Evolutionary conservation across 441 rosid genomes (phyloP), one percentile per base, ranked within the genome.

Genomic region (Adansonia rubrostipa): DNA sequence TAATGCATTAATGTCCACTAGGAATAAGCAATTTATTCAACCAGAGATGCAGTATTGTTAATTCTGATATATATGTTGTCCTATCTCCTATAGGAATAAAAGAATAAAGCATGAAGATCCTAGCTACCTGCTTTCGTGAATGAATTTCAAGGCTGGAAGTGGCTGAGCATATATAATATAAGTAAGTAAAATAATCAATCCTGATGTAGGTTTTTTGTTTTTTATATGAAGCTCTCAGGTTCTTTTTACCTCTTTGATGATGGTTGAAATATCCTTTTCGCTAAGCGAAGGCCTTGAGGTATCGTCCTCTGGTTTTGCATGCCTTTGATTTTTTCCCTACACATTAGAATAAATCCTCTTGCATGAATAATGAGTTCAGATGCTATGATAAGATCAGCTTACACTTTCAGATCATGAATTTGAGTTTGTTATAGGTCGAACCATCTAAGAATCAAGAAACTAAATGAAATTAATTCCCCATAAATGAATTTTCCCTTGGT

Each of bases 101-200:
- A 70, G 60, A 70, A 71, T 24, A 14, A 28, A 50, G 45, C 45
- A 51, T 71, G 42, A 71, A 1, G 14, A 70, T 5, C 73, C 73
- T 11, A 69, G 72, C 72, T 5, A 47, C 36, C 13, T 24, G 45
- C 61, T 45, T 19, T 19, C 24, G 14, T 45, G n/a, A 19, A 47
- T 68, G 72, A 68, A 68, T 68, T 68, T 68, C 73, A 68, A 68
- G 5, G 40, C 2, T 15, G 48, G 47, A 51, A 15, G 22, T 57
- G 42, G 61, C 14, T 51, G 53, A 50, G 15, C 22, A 24, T 71
- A 71, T 14, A 69, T 24, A 42, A n/a, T 40, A 44, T 50, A 66
- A 66, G n/a, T 66, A 24, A 42, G 51, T 17, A 40, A 65, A 40
- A 40, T 42, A 65, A 65, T 66, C 3, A 66, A 17, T 42, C 28